These are phyloP conservation scores for Francoa sonchifolia DNA, from an alignment of 441 rosid species.

Conservation along the genomic window DNA sequence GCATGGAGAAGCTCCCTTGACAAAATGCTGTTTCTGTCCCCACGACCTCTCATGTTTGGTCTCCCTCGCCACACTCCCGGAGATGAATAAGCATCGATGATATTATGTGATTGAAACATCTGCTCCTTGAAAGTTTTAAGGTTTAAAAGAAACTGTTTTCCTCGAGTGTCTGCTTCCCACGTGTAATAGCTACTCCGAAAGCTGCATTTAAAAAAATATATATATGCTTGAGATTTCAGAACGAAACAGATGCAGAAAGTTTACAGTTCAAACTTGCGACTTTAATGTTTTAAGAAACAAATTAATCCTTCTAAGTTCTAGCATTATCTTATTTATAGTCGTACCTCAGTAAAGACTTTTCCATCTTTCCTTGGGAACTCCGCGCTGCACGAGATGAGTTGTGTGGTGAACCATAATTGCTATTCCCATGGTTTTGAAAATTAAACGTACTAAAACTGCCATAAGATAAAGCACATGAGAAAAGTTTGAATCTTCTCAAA, in stretches of 20 bases:
- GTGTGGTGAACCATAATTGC: slow-evolving; percentile 69
- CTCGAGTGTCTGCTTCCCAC: slow-evolving; percentile 73
- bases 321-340: not conserved
- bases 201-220: slow-evolving; percentile 30
- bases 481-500: slow-evolving; percentile 2
- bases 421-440: slow-evolving; percentile 82
- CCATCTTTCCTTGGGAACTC: slow-evolving; percentile 97
- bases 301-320: too few species aligned
- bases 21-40: slow-evolving; percentile 26
- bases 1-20: too few species aligned
- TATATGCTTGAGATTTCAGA: not conserved
- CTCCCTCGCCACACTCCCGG: slow-evolving; percentile 35
- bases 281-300: too few species aligned
- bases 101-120: slow-evolving; percentile 39
- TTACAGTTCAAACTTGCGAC: too few species aligned
- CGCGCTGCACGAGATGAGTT: slow-evolving; percentile 36
- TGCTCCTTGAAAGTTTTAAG: slow-evolving; percentile 71
- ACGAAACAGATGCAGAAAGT: not conserved
- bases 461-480: slow-evolving; percentile 9
- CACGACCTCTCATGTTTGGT: slow-evolving; percentile 29
- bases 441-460: slow-evolving; percentile 77
- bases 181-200: slow-evolving; percentile 77
- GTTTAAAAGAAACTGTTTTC: slow-evolving; percentile 65
- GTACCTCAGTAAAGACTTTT: slow-evolving; percentile 94
- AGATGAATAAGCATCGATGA: slow-evolving; percentile 30